phyloP scores from a whole-genome alignment of 768 basidiomycete species.

The Mycena albidolilacea region DNA sequence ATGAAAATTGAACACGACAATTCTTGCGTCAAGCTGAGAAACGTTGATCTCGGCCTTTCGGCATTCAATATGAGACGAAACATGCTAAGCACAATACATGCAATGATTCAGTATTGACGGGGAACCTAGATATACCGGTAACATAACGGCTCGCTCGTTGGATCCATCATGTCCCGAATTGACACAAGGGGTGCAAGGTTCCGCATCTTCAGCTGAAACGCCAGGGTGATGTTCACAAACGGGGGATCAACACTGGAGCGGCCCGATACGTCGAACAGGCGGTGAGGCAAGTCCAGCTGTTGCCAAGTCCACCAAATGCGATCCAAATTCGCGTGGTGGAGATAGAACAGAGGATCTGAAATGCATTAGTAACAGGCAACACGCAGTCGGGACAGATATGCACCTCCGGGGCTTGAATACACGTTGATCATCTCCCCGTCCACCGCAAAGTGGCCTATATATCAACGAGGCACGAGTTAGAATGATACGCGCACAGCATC shows the following conservation, averaged over 20 bases:
- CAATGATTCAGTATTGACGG: too few species aligned
- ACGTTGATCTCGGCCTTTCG: too few species aligned
- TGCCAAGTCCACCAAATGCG: constrained; percentile 46
- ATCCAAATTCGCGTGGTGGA: constrained; percentile 46
- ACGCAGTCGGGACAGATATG: not conserved
- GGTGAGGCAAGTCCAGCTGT: constrained; percentile 31
- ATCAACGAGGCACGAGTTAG: too few species aligned
- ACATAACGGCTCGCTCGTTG: constrained; percentile 19
- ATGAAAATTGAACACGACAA: too few species aligned
- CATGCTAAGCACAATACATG: too few species aligned
- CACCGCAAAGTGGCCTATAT: constrained; percentile 44
- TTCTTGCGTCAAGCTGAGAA: too few species aligned
- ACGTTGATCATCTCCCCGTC: constrained; percentile 51
- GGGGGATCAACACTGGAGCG: constrained; percentile 36
- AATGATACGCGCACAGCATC: too few species aligned
- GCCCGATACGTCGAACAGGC: constrained; percentile 42
- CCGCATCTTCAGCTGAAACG: constrained; percentile 34
- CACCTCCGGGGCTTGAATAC: constrained; percentile 32
- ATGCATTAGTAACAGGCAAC: not conserved
- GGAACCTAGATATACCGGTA: constrained; percentile 31
- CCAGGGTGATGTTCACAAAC: constrained; percentile 36
- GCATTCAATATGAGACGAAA: too few species aligned
- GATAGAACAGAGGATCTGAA: constrained; percentile 45
- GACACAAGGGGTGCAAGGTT: constrained; percentile 31
- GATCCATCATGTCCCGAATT: constrained; percentile 37